Evolutionary conservation across 2,329 filamentous ascomycete genomes (phyloP).

Genomic region (Nemania diffusa): DNA sequence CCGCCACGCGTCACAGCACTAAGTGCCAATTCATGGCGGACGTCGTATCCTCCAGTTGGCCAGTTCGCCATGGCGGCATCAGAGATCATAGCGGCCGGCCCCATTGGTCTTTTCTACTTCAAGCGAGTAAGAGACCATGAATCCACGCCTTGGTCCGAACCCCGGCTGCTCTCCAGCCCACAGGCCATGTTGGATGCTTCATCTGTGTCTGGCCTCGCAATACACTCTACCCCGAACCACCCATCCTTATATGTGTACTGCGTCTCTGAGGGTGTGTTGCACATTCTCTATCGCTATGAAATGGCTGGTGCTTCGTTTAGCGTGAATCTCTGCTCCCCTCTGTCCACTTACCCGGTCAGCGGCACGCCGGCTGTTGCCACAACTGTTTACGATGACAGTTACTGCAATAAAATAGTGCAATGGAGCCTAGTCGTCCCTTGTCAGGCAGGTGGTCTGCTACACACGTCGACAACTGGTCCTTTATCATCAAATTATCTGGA

Average conservation of each 20-base stretch:
- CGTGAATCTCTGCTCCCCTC: conserved; percentile 22
- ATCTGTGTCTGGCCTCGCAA: conserved; percentile 37
- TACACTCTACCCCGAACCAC: not conserved
- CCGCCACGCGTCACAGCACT: conserved; percentile 22
- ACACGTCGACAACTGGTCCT: conserved; percentile 19
- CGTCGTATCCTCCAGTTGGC: conserved; percentile 33
- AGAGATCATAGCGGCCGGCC: conserved; percentile 33
- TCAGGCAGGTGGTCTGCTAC: conserved; percentile 37
- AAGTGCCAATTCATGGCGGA: conserved; percentile 33
- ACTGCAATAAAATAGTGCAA: not conserved
- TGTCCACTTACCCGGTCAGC: conserved; percentile 21
- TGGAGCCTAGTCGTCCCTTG: conserved; percentile 36
- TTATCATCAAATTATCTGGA: not conserved
- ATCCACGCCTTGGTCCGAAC: conserved; percentile 34
- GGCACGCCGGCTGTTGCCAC: conserved; percentile 34
- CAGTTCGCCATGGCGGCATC: conserved; percentile 32
- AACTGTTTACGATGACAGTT: too few species aligned
- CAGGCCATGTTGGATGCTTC: not conserved
- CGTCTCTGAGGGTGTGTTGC: conserved; percentile 32
- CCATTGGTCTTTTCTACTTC: conserved; percentile 37
- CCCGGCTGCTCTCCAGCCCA: conserved; percentile 25
- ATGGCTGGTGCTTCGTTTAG: conserved; percentile 26
- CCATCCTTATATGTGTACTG: conserved; percentile 34
- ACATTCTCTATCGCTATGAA: conserved; percentile 29
- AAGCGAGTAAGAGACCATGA: conserved; percentile 31